phyloP scores from a whole-genome alignment of 2,329 filamentous ascomycete genomes.

The Trichoderma atrobrunneum region DNA sequence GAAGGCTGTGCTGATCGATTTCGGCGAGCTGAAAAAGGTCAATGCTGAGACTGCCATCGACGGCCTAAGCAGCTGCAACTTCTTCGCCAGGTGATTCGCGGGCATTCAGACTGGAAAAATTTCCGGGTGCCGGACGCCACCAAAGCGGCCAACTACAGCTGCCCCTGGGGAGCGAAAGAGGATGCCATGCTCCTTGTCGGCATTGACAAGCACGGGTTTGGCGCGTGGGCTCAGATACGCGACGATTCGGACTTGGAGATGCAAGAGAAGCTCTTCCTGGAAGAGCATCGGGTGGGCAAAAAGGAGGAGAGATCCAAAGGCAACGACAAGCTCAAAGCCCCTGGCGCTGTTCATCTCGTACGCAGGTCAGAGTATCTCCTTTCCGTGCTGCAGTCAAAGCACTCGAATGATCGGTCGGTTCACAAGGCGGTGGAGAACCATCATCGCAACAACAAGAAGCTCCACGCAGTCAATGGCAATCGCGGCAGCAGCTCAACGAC shows the following conservation, averaged over 20 bases:
- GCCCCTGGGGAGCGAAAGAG: constrained; percentile 86
- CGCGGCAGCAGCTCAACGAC: constrained; percentile 70
- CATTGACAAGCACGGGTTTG: constrained; percentile 90
- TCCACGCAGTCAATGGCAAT: constrained; percentile 54
- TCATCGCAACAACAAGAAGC: constrained; percentile 89
- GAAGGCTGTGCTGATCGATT: constrained; percentile 95
- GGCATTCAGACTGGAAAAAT: constrained; percentile 65
- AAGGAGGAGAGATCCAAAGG: constrained; percentile 85
- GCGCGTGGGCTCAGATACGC: constrained; percentile 90
- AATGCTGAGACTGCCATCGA: constrained; percentile 92
- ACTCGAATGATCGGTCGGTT: constrained; percentile 71
- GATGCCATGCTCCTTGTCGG: constrained; percentile 97
- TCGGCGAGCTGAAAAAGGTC: constrained; percentile 86
- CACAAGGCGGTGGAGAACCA: constrained; percentile 86
- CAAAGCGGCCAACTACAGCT: constrained; percentile 88
- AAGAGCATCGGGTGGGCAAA: constrained; percentile 97
- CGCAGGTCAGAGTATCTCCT: constrained; percentile 92
- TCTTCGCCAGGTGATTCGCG: constrained; percentile 69
- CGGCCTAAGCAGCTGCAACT: constrained; percentile 85
- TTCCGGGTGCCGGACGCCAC: constrained; percentile 90
- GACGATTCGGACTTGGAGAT: constrained; percentile 86
- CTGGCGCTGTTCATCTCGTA: constrained; percentile 95
- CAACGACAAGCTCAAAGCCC: constrained; percentile 80
- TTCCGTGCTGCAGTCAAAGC: constrained; percentile 86
- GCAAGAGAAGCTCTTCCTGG: constrained; percentile 87